Conservation (phyloP, 202 grass and related monocot genomes). For the Carex arenaria region DNA sequence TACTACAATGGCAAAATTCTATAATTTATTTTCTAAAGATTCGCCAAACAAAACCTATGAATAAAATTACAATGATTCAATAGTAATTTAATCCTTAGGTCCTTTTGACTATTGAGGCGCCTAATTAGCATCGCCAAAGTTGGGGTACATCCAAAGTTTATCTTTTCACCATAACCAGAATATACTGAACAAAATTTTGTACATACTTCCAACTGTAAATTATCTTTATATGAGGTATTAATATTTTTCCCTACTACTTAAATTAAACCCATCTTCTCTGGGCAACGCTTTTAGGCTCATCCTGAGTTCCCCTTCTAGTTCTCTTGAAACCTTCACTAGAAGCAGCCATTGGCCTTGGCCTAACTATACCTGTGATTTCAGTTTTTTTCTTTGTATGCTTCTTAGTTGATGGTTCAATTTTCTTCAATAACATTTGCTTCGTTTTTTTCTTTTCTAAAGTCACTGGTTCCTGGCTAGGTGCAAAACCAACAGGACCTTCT, state of each 20-base stretch:
- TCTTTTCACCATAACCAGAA: neutral
- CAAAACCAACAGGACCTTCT: slow-evolving; percentile 19
- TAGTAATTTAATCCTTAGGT: neutral
- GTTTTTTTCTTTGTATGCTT: slow-evolving; percentile 32
- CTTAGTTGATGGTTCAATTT: slow-evolving; percentile 34
- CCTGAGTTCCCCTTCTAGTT: slow-evolving; percentile 35
- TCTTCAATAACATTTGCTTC: slow-evolving; percentile 21
- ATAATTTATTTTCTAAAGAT: no score
- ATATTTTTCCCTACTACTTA: neutral
- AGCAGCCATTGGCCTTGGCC: slow-evolving; percentile 35
- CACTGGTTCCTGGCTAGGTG: neutral
- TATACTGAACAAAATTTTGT: neutral
- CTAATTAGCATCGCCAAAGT: neutral
- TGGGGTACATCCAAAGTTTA: neutral
- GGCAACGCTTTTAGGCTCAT: slow-evolving; percentile 36
- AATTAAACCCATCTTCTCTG: slow-evolving; percentile 54
- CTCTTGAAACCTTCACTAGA: slow-evolving; percentile 63
- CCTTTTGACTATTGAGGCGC: neutral
- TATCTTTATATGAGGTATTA: neutral
- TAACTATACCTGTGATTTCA: slow-evolving; percentile 29
- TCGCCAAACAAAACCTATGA: no score
- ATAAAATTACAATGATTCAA: neutral
- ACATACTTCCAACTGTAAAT: neutral
- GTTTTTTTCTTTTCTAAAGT: slow-evolving; percentile 5
- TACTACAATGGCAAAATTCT: no score